phyloP scores from a whole-genome alignment of 768 basidiomycete genomes.

The Mycena epipterygia region DNA sequence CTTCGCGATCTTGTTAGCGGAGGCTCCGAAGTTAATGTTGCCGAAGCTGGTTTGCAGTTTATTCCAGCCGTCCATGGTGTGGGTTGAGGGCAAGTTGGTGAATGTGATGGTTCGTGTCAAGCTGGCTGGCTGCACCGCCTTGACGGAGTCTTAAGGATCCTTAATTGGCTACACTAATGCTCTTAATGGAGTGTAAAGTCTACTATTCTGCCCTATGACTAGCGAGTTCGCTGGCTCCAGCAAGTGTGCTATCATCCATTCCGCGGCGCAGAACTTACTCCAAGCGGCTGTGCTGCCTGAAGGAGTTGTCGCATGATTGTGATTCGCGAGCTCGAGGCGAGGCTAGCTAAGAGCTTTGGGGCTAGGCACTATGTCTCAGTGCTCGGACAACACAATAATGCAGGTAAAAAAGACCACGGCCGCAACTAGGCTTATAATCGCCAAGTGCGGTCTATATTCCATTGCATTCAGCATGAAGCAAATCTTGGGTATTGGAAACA shows the following conservation, averaged over 20 bases:
- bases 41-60: constrained; percentile 75
- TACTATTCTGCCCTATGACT: no score
- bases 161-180: not conserved
- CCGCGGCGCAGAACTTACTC: no score
- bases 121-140: constrained; percentile 14
- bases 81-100: constrained; percentile 42
- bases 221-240: no score
- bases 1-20: constrained; percentile 82
- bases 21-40: constrained; percentile 79
- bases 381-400: constrained; percentile 60
- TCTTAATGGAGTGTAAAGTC: not conserved
- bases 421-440: constrained; percentile 64
- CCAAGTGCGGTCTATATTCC: constrained; percentile 60
- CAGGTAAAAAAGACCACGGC: constrained; percentile 65
- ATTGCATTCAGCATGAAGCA: not conserved
- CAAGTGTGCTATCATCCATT: no score
- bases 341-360: no score
- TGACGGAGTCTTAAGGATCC: not conserved
- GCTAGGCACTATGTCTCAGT: not conserved
- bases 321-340: no score
- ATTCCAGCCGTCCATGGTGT: constrained; percentile 75
- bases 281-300: no score
- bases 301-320: not conserved
- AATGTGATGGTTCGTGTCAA: constrained; percentile 23
- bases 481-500: not conserved